phyloP scores from a whole-genome alignment of 345 rosid species.

The Gynandropsis gynandra region DNA sequence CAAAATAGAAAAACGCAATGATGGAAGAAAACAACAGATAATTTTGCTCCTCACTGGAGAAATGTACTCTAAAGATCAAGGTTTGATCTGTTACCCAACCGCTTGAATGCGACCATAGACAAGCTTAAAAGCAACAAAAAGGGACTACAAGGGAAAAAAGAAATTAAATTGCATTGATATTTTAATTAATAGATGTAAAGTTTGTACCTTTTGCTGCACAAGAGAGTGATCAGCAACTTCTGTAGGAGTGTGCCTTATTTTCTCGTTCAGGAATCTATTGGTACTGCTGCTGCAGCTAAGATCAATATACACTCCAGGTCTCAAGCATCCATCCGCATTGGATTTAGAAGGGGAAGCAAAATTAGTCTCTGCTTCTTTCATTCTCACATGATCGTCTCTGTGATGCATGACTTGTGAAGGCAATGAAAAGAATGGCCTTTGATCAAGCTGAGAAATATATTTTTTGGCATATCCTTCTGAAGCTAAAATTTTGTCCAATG shows the following conservation, averaged over 20 bases:
- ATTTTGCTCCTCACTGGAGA: too few relatives aligned
- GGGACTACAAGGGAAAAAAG: too few relatives aligned
- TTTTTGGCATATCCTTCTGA: slow-evolving; percentile 31
- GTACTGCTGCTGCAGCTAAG: slow-evolving; percentile 25
- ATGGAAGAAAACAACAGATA: too few relatives aligned
- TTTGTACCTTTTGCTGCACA: slow-evolving; percentile 44
- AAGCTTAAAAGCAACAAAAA: too few relatives aligned
- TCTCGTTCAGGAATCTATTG: slow-evolving; percentile 27
- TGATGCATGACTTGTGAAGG: slow-evolving; percentile 24
- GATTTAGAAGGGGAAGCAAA: slow-evolving; percentile 32
- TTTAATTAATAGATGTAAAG: slow-evolving; percentile 12
- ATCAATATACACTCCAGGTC: slow-evolving; percentile 30
- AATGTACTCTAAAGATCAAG: too few relatives aligned
- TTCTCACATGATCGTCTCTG: slow-evolving; percentile 26
- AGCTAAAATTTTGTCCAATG: slow-evolving; percentile 36
- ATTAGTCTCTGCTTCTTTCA: slow-evolving; percentile 32
- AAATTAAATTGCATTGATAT: not conserved
- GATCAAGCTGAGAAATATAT: slow-evolving; percentile 26
- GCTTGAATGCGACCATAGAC: too few relatives aligned
- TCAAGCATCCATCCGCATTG: slow-evolving; percentile 28
- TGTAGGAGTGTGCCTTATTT: slow-evolving; percentile 25
- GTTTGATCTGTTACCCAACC: too few relatives aligned
- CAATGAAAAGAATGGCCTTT: slow-evolving; percentile 19
- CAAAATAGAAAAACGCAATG: too few relatives aligned
- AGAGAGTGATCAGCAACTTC: slow-evolving; percentile 30